Conservation (phyloP, 805 yeast species). For the Candida ascalaphidarum region DNA sequence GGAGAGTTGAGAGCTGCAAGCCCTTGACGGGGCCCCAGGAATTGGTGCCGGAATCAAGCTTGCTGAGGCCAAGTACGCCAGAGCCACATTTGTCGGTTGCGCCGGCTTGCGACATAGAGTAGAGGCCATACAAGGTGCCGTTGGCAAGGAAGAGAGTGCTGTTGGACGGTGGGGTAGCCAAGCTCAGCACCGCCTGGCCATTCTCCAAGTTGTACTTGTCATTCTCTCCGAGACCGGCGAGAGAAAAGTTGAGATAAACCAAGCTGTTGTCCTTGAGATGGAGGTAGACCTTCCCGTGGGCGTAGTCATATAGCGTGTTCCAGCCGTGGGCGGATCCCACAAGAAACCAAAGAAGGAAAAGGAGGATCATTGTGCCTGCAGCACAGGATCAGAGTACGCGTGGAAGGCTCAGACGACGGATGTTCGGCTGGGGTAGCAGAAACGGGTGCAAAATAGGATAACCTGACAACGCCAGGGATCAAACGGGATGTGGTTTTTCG, state of each 20-base stretch:
- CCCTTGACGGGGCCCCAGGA: constrained; percentile 11
- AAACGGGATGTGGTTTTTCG: no score
- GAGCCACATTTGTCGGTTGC: constrained; percentile 14
- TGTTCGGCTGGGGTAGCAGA: no score
- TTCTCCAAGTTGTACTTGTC: constrained; percentile 4
- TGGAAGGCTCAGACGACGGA: no score
- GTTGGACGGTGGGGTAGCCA: constrained; percentile 24
- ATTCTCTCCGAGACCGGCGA: constrained; percentile 17
- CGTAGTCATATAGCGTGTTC: constrained; percentile 28
- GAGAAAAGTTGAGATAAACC: constrained; percentile 24
- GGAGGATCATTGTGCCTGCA: no score
- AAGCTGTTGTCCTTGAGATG: constrained; percentile 29
- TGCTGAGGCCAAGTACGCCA: constrained; percentile 14
- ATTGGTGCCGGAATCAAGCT: constrained; percentile 9
- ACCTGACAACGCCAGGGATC: no score
- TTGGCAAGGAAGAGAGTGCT: constrained; percentile 22
- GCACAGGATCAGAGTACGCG: no score
- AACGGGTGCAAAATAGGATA: no score
- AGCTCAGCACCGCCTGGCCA: constrained; percentile 11
- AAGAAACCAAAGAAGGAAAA: no score
- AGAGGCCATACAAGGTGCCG: constrained; percentile 22
- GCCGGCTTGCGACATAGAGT: no score
- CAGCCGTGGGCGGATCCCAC: constrained; percentile 6
- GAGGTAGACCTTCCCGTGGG: constrained; percentile 23
- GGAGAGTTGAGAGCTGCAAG: constrained; percentile 10